Evolutionary conservation across 2,329 filamentous ascomycete species (phyloP).

Genomic region (Myriosclerotinia scirpicola): DNA sequence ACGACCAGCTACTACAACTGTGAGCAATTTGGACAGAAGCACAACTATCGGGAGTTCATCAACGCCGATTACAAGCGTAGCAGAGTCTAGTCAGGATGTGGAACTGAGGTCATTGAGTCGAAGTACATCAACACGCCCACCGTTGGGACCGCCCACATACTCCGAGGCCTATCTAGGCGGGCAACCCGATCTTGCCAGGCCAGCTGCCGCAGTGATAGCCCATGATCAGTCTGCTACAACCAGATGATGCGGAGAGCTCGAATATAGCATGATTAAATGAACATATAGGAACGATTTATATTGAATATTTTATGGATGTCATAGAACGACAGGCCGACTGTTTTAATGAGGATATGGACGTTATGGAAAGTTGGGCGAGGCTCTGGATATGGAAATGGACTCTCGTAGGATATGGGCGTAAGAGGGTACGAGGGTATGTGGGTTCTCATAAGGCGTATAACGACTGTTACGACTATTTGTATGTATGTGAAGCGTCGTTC

Average conservation of each 20-base stretch:
- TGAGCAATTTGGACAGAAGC: not conserved
- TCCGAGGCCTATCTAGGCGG: conserved; percentile 28
- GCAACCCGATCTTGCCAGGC: conserved; percentile 25
- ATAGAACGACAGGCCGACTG: not conserved
- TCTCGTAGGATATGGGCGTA: too few species aligned
- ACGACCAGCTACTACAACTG: not conserved
- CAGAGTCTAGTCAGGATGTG: conserved; percentile 18
- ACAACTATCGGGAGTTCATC: not conserved
- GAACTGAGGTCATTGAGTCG: conserved; percentile 27
- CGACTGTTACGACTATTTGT: not conserved
- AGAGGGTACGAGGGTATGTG: not conserved
- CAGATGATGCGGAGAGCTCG: not conserved
- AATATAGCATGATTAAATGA: not conserved
- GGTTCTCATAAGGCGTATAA: not conserved
- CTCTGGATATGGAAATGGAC: not conserved
- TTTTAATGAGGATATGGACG: conserved; percentile 4
- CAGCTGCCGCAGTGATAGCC: conserved; percentile 27
- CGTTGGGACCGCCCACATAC: conserved; percentile 33
- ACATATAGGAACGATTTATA: not conserved
- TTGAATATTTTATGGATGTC: not conserved
- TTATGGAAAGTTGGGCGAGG: not conserved
- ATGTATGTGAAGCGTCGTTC: not conserved
- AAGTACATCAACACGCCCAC: conserved; percentile 4
- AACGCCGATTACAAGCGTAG: conserved; percentile 10
- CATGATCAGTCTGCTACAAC: conserved; percentile 22